These are phyloP conservation scores for Globisporangium nodosum DNA, from an alignment of 352 stramenopile genomes.

Conservation along the genomic window DNA sequence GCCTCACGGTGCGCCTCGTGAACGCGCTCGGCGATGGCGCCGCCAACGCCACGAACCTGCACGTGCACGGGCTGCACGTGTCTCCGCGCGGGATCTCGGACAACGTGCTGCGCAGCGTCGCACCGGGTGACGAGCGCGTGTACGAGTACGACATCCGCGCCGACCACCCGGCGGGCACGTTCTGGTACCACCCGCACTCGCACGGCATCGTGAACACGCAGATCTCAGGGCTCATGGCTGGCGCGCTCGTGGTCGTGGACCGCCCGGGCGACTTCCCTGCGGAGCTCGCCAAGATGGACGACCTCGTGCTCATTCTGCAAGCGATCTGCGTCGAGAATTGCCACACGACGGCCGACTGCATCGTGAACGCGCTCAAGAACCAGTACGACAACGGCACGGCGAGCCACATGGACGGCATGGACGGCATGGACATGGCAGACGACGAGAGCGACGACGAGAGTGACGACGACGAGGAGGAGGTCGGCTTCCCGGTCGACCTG, in stretches of 20 bases:
- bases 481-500: constrained; percentile 33
- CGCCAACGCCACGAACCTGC: constrained; percentile 64
- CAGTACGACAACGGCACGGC: constrained; percentile 22
- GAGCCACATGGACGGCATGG: constrained; percentile 21
- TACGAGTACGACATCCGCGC: constrained; percentile 68
- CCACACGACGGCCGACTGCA: constrained; percentile 48
- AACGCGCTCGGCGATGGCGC: constrained; percentile 44
- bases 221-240: constrained; percentile 69
- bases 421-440: constrained; percentile 15
- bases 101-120: constrained; percentile 57
- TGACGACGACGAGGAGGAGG: constrained; percentile 10
- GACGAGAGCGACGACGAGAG: constrained; percentile 12
- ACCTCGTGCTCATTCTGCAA: constrained; percentile 64
- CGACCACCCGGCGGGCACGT: constrained; percentile 67
- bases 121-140: constrained; percentile 29
- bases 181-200: constrained; percentile 78
- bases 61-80: constrained; percentile 72
- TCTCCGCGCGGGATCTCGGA: constrained; percentile 41
- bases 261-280: constrained; percentile 43
- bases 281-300: constrained; percentile 51
- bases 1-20: constrained; percentile 43
- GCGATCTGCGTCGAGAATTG: constrained; percentile 66
- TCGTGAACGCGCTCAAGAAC: constrained; percentile 56
- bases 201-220: constrained; percentile 76
- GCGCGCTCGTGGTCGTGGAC: constrained; percentile 56